Evolutionary conservation across 2,329 filamentous ascomycete species (phyloP), one percentile per base, ranked within the genome.

Genomic region (Sporothrix mexicana): DNA sequence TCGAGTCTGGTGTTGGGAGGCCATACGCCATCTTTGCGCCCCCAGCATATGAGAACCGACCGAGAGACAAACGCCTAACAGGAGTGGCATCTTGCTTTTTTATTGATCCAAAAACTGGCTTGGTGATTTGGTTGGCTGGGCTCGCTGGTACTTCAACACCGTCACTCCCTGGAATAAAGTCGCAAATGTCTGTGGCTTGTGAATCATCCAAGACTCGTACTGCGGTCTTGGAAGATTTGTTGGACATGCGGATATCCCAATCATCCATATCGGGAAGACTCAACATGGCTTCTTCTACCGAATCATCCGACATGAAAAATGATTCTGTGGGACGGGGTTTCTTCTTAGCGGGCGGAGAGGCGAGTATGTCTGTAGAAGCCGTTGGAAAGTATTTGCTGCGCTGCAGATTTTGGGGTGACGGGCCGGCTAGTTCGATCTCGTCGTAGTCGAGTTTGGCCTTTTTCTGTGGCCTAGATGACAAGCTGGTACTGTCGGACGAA

Each of bases 381-480:
- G 76, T 61, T 2, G 85, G 76, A 76, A 90, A 90, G 78, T 88
- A 90, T 73, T 83, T 88, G 82, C 88, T 90, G 70, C 80, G 85
- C 76, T 85, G 69, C 79, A 10, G 79, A 17, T 79, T 68, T 45
- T 49, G 69, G 81, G 57, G 49, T 8, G 69, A n/a, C 2, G 61
- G 51, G n/a, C 43, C 45, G 5, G 49, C 17, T 2, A 57, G 20
- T 12, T 77, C 73, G 12, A 78, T 80, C 7, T 76, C 76, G 2
- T 88, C 85, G 4, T 85, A 82, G 73, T 86, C 88, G 7, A 90
- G 79, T 51, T 87, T 85, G 55, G 84, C 84, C 79, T 90, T 90
- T 81, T 90, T 90, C 70, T 83, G 83, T 25, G 88, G 88, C 68
- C 87, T 76, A 23, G 78, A 70, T 7, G 47, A 59, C 30, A 55